Evolutionary conservation across 2,329 filamentous ascomycete species (phyloP).

Genomic region (Alternaria triticimaculans): DNA sequence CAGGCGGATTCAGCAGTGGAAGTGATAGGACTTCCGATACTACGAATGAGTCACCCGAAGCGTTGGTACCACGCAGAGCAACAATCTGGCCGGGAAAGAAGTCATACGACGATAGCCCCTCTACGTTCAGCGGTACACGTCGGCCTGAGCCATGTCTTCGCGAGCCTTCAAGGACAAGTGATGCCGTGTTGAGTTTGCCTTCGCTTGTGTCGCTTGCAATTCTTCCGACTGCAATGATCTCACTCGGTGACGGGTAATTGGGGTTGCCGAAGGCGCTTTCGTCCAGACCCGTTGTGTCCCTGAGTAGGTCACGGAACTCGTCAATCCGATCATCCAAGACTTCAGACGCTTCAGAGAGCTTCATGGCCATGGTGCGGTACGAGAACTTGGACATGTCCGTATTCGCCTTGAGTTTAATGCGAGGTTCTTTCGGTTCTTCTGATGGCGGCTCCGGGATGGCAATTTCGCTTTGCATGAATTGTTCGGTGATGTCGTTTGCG

Average conservation of each 20-base stretch:
- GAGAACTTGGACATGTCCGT: constrained; percentile 89
- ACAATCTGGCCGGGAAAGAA: constrained; percentile 97
- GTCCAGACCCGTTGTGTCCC: constrained; percentile 76
- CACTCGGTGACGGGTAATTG: constrained; percentile 80
- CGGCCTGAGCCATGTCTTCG: constrained; percentile 81
- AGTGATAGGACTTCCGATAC: constrained; percentile 78
- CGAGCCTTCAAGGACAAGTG: constrained; percentile 87
- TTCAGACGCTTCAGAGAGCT: constrained; percentile 88
- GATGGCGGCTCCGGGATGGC: constrained; percentile 71
- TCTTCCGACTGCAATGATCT: constrained; percentile 87
- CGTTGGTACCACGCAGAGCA: constrained; percentile 84
- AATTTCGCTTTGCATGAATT: constrained; percentile 76
- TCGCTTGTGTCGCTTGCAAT: constrained; percentile 89
- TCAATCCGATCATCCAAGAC: constrained; percentile 96
- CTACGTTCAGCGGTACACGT: constrained; percentile 79
- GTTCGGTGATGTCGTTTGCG: constrained; percentile 80
- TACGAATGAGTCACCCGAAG: constrained; percentile 81
- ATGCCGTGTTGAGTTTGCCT: constrained; percentile 84
- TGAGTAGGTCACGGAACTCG: constrained; percentile 77
- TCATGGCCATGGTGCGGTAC: constrained; percentile 95
- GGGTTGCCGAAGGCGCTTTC: constrained; percentile 87
- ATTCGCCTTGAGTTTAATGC: constrained; percentile 83
- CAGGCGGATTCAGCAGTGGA: constrained; percentile 76
- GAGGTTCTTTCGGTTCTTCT: constrained; percentile 74
- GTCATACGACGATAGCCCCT: constrained; percentile 71